Evolutionary conservation across 164 flowering plant genomes (phyloP).

Genomic region (Macadamia integrifolia): DNA sequence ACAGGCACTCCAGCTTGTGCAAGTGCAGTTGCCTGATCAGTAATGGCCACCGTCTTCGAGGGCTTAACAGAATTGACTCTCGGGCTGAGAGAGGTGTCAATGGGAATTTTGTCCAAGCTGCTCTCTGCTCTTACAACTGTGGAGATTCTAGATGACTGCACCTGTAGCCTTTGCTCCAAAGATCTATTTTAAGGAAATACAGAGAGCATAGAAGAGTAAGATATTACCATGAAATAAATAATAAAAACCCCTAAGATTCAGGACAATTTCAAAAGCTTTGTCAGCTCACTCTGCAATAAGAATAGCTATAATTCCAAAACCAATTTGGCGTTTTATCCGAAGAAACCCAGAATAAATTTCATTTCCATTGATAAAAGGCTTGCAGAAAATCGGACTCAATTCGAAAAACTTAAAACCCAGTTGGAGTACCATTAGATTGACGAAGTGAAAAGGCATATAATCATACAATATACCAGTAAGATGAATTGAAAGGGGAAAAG

Average conservation of each 20-base stretch:
- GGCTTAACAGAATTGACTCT: slow-evolving; percentile 88
- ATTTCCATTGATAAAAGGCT: not conserved
- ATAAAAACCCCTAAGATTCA: too few relatives aligned
- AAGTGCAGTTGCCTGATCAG: slow-evolving; percentile 89
- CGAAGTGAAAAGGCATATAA: not conserved
- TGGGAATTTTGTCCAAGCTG: slow-evolving; percentile 25
- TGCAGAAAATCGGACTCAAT: not conserved
- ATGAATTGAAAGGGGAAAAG: too few relatives aligned
- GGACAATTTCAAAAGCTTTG: too few relatives aligned
- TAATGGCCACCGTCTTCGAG: slow-evolving; percentile 82
- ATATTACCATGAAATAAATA: too few relatives aligned
- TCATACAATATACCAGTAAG: too few relatives aligned
- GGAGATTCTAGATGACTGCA: slow-evolving; percentile 17
- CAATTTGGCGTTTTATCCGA: not conserved
- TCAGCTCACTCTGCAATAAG: too few relatives aligned
- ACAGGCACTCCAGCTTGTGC: slow-evolving; percentile 88
- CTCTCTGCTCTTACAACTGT: slow-evolving; percentile 36
- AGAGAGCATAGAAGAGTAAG: not conserved
- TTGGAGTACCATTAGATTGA: not conserved
- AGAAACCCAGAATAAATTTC: not conserved
- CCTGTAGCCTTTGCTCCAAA: slow-evolving; percentile 17
- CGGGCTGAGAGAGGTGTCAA: slow-evolving; percentile 74
- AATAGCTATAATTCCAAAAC: not conserved
- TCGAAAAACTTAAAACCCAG: not conserved
- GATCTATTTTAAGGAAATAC: slow-evolving; percentile 16